Evolutionary conservation across 345 rosid genomes (phyloP).

Genomic region (Hibiscus syriacus): DNA sequence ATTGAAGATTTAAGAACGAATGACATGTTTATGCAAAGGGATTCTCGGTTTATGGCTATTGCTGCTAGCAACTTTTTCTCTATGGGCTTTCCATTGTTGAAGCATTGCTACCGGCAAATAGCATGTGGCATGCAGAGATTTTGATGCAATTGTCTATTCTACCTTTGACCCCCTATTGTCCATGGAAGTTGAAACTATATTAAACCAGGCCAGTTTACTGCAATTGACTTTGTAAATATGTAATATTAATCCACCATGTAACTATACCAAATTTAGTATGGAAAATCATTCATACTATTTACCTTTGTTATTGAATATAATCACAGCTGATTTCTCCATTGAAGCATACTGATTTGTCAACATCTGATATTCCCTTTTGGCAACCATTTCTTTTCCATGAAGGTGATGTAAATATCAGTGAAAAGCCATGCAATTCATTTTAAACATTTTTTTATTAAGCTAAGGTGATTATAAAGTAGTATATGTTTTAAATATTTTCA

Average conservation of each 20-base stretch:
- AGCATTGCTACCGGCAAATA: constrained; percentile 4
- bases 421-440: too few species aligned
- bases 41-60: not conserved
- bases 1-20: not conserved
- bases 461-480: too few species aligned
- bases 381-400: too few species aligned
- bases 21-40: not conserved
- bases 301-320: not conserved
- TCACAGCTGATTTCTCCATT: not conserved
- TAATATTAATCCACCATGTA: not conserved
- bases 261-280: not conserved
- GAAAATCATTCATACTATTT: not conserved
- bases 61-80: not conserved
- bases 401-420: too few species aligned
- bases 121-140: constrained; percentile 12
- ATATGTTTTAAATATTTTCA: too few species aligned
- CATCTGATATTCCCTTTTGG: too few species aligned
- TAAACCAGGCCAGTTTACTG: not conserved
- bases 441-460: too few species aligned
- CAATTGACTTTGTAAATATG: constrained; percentile 8
- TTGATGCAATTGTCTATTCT: constrained; percentile 10
- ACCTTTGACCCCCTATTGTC: not conserved
- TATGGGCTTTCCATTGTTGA: not conserved
- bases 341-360: not conserved
- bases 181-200: not conserved